Conservation (phyloP, 352 stramenopile species). For the Phytophthora lateralis region DNA sequence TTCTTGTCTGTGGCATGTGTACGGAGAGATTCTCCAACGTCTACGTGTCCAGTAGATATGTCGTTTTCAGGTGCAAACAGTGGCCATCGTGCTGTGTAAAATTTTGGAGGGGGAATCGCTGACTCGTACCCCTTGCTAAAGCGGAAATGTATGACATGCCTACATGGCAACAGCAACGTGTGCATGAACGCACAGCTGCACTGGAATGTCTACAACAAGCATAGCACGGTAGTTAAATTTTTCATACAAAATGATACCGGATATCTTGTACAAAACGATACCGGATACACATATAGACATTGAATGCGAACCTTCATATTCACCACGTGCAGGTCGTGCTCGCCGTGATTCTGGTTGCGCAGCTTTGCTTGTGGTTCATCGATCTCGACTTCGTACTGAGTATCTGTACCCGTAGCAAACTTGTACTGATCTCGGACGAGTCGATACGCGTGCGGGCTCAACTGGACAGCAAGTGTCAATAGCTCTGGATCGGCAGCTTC, state of each 20-base stretch:
- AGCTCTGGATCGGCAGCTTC: conserved; percentile 15
- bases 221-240: background rate
- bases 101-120: conserved; percentile 10
- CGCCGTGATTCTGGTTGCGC: background rate
- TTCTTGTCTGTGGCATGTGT: background rate
- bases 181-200: conserved; percentile 13
- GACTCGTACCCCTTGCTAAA: background rate
- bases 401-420: background rate
- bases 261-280: conserved; percentile 6
- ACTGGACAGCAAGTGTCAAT: conserved; percentile 5
- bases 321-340: background rate
- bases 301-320: conserved; percentile 8
- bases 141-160: conserved; percentile 12
- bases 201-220: conserved; percentile 17
- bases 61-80: conserved; percentile 9
- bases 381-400: background rate
- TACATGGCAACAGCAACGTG: conserved; percentile 16
- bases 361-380: conserved; percentile 1
- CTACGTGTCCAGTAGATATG: conserved; percentile 6
- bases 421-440: conserved; percentile 16
- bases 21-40: background rate
- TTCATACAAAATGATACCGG: conserved; percentile 1
- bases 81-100: conserved; percentile 15
- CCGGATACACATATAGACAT: conserved; percentile 1
- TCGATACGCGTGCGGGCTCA: conserved; percentile 6